Base-by-base conservation (phyloP, 371 early-diverging fungal species). In the Rhizomucor pusillus region DNA sequence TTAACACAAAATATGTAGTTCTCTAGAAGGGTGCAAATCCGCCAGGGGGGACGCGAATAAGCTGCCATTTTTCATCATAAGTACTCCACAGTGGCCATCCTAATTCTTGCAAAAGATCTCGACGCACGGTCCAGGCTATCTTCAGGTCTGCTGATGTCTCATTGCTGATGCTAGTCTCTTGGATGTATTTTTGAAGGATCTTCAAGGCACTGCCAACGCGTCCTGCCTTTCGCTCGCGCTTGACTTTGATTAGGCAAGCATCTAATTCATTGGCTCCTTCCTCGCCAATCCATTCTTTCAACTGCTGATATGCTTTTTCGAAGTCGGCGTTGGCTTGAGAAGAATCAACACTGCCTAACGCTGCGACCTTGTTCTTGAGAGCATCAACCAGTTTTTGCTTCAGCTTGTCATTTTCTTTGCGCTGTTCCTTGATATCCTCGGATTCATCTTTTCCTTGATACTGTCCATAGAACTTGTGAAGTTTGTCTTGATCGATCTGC, bases 381-480 rank as follows among this genome's bases (percentile, higher is more conserved):
- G 92, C 91, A 33, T 65, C 62, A 13, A 87, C 54, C 22, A 90
- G 60, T 20, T 85, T 84, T 20, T 80, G 77, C 69, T 87, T 90
- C 46, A 81, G 82, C 41, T 77, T 73, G 34, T 89, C 88, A 63
- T 83, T 85, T 19, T 86, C 85, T 66, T 88, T 88, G 53, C 81
- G 80, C 49, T 60, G 43, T 49, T 81, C 75, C 62, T 84, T 81
- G 43, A 65, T 47, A n/a, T 67, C 69, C 9, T 69, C 71, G n/a
- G 83, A 75, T 24, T 84, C 81, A 18, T 73, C 66, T 47, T 84
- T 67, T 23, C 75, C 72, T 61, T 86, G 81, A 20, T 57, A 29
- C 43, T 81, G 72, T 20, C 87, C 90, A 69, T 75, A 89, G 73
- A 63, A 88, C 67, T 65, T 77, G 16, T 88, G 81, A 20, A 94